A percentile compares a stretch with the other conserved stretches of the same genome.
phyloP scores from a whole-genome alignment of 257 asterid genomes.

The Jacaranda mimosifolia region DNA sequence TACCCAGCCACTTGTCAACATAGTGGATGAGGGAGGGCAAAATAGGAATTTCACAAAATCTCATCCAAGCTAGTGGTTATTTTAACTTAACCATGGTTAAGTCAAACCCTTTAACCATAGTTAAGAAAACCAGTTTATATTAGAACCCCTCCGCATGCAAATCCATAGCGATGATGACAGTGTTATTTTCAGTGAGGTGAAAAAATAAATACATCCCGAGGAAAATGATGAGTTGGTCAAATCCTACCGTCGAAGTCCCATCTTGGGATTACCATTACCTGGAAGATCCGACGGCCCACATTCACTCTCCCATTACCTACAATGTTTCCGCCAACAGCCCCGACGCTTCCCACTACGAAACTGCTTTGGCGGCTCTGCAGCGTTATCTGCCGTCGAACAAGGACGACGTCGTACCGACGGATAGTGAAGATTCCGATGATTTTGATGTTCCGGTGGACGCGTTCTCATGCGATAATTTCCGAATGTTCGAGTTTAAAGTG shows the following conservation, averaged over 20 bases:
- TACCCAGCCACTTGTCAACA: constrained; percentile 35
- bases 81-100: constrained; percentile 53
- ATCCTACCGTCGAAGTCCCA: constrained; percentile 72
- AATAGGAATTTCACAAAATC: not conserved
- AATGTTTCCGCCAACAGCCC: constrained; percentile 1
- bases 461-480: constrained; percentile 83
- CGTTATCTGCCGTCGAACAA: constrained; percentile 71
- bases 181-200: constrained; percentile 33
- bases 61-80: constrained; percentile 35
- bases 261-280: constrained; percentile 50
- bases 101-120: constrained; percentile 47
- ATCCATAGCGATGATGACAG: constrained; percentile 40
- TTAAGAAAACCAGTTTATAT: constrained; percentile 58
- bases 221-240: constrained; percentile 56
- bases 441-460: constrained; percentile 75
- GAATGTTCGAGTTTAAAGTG: constrained; percentile 90
- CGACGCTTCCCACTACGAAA: constrained; percentile 42
- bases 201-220: not conserved
- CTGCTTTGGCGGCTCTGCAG: constrained; percentile 63
- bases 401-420: constrained; percentile 44
- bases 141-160: constrained; percentile 34
- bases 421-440: constrained; percentile 45
- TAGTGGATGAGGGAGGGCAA: not conserved
- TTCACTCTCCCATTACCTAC: constrained; percentile 44
- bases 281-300: constrained; percentile 53